phyloP scores from a whole-genome alignment of 805 yeast species.

The Cyberlindnera xylosilytica region DNA sequence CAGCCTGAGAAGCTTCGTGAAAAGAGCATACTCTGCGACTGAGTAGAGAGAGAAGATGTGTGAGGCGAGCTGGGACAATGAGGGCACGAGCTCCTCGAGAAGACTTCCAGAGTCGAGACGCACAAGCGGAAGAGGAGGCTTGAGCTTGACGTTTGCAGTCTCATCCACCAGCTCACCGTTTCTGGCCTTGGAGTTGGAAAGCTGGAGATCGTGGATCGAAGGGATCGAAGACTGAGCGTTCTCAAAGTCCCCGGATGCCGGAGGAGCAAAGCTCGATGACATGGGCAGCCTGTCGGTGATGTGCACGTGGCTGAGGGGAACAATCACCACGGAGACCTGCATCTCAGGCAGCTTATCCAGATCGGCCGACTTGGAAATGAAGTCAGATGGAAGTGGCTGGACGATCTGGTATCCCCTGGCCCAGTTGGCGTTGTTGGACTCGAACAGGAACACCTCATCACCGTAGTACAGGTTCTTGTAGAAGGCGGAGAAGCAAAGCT shows the following conservation, averaged over 20 bases:
- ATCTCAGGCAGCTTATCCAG: conserved; percentile 62
- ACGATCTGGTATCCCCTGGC: conserved; percentile 72
- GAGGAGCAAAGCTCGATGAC: conserved; percentile 31
- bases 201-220: conserved; percentile 34
- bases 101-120: conserved; percentile 42
- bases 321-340: conserved; percentile 49
- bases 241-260: conserved; percentile 28
- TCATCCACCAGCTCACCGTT: conserved; percentile 26
- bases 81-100: conserved; percentile 54
- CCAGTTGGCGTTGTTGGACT: conserved; percentile 61
- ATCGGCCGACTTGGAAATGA: conserved; percentile 54
- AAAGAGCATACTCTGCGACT: conserved; percentile 63
- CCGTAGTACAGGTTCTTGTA: conserved; percentile 65
- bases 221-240: conserved; percentile 28
- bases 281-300: conserved; percentile 42
- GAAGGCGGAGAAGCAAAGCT: conserved; percentile 32
- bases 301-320: conserved; percentile 57
- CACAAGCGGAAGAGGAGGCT: conserved; percentile 57
- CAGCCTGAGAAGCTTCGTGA: conserved; percentile 49
- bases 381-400: conserved; percentile 69
- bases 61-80: conserved; percentile 54
- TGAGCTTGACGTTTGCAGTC: conserved; percentile 28
- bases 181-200: conserved; percentile 29
- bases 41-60: conserved; percentile 71
- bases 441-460: conserved; percentile 74